Percentiles rank a stretch among this genome's conserved stretches.
These are phyloP conservation scores for Rhynchosporium graminicola DNA, from an alignment of 2,329 filamentous ascomycete species.

Conservation along the genomic window DNA sequence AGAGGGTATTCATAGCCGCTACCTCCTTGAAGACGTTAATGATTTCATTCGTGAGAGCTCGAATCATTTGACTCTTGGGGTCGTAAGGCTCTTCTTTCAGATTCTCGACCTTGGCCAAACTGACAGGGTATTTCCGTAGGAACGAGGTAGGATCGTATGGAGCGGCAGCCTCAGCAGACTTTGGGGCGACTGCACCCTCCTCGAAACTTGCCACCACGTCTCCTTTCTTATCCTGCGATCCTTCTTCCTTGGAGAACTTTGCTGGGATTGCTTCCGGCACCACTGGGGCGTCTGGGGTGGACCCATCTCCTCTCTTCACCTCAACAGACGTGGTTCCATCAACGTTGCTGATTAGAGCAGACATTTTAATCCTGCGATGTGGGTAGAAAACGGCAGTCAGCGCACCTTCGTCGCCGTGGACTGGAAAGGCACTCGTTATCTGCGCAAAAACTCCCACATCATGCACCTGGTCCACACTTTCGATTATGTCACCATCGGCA, in stretches of 20 bases:
- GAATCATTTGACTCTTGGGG: slow-evolving; percentile 83
- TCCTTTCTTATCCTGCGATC: slow-evolving; percentile 70
- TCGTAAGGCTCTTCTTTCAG: slow-evolving; percentile 86
- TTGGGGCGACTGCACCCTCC: slow-evolving; percentile 67
- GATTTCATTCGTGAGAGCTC: slow-evolving; percentile 94
- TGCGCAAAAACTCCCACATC: slow-evolving; percentile 97
- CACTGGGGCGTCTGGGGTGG: slow-evolving; percentile 45
- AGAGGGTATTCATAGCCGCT: slow-evolving; percentile 87
- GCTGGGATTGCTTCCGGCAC: slow-evolving; percentile 61
- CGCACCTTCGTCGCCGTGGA: slow-evolving; percentile 79
- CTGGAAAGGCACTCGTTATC: slow-evolving; percentile 93
- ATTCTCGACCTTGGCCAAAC: slow-evolving; percentile 93
- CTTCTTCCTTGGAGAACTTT: slow-evolving; percentile 55
- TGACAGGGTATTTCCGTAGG: slow-evolving; percentile 87
- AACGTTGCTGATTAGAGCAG: slow-evolving; percentile 67
- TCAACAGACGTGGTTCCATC: slow-evolving; percentile 51
- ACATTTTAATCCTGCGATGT: slow-evolving; percentile 90
- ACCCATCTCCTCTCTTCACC: slow-evolving; percentile 50
- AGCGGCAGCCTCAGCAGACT: slow-evolving; percentile 50
- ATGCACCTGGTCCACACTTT: slow-evolving; percentile 86
- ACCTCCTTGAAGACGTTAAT: slow-evolving; percentile 99
- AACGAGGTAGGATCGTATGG: slow-evolving; percentile 88
- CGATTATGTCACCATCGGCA: slow-evolving; percentile 90
- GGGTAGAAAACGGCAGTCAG: slow-evolving; percentile 95
- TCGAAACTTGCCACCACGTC: slow-evolving; percentile 98